Evolutionary conservation across 495 filamentous ascomycete genomes (phyloP).

Genomic region (Trichoderma erinaceum): DNA sequence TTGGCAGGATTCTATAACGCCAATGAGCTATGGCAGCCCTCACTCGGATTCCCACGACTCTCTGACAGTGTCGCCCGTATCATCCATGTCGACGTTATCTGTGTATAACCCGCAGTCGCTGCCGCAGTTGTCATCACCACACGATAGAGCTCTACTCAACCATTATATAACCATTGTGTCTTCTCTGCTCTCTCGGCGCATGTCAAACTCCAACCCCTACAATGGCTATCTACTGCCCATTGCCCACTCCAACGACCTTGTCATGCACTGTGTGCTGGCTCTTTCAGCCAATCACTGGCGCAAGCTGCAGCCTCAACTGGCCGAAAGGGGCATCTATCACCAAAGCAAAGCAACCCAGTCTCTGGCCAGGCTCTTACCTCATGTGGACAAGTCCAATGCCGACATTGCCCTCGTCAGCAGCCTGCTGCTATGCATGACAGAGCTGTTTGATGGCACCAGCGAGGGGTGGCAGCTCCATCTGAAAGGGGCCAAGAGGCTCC

Average conservation of each 20-base stretch:
- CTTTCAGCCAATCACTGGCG: slow-evolving; percentile 16
- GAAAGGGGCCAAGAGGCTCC: slow-evolving; percentile 11
- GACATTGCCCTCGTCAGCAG: slow-evolving; percentile 17
- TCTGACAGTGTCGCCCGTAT: neutral
- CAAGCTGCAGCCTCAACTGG: slow-evolving; percentile 15
- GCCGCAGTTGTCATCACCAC: neutral
- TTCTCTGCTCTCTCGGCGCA: slow-evolving; percentile 14
- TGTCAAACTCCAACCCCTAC: slow-evolving; percentile 3
- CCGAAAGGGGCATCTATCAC: slow-evolving; percentile 6
- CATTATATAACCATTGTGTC: slow-evolving; percentile 15
- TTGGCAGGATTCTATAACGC: neutral
- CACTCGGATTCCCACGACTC: neutral
- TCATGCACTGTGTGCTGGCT: slow-evolving; percentile 15
- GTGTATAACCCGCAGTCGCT: slow-evolving; percentile 11
- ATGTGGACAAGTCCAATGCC: slow-evolving; percentile 13
- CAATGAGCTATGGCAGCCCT: slow-evolving; percentile 9
- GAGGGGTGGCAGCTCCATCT: slow-evolving; percentile 15
- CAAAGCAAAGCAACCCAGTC: slow-evolving; percentile 15
- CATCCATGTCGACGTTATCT: neutral
- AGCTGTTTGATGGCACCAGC: slow-evolving; percentile 16
- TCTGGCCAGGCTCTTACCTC: slow-evolving; percentile 13
- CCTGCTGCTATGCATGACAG: slow-evolving; percentile 16
- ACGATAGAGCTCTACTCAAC: slow-evolving; percentile 14
- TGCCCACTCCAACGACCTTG: slow-evolving; percentile 9
- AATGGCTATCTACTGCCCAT: slow-evolving; percentile 13